Evolutionary conservation across 2,329 filamentous ascomycete species (phyloP).

Genomic region (Nemania abortiva): DNA sequence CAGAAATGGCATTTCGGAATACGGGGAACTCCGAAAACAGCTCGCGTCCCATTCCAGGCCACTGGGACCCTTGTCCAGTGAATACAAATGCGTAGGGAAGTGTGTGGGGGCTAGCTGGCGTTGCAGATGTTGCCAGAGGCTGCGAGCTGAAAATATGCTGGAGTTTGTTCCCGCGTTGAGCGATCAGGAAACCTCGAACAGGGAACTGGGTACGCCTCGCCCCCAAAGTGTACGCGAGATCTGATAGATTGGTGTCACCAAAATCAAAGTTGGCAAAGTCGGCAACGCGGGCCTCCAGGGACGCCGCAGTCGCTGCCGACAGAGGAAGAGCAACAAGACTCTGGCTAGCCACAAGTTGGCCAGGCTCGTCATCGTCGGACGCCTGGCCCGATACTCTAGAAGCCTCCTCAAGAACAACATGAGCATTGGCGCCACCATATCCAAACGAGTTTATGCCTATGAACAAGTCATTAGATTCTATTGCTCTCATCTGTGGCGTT

Average conservation of each 20-base stretch:
- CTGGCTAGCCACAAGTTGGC: neutral
- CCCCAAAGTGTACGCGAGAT: slow-evolving; percentile 39
- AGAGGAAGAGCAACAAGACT: neutral
- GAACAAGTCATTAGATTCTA: neutral
- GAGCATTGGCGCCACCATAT: slow-evolving; percentile 21
- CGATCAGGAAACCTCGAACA: slow-evolving; percentile 31
- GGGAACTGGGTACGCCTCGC: slow-evolving; percentile 26
- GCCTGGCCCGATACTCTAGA: neutral
- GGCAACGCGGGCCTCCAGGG: neutral
- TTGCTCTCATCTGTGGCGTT: too few species aligned
- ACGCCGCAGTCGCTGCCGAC: neutral
- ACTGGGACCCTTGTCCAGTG: slow-evolving; percentile 52
- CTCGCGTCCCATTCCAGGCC: slow-evolving; percentile 49
- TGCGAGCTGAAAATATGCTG: slow-evolving; percentile 6
- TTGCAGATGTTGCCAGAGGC: neutral
- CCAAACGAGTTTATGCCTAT: slow-evolving; percentile 22
- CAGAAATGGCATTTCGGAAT: slow-evolving; percentile 39
- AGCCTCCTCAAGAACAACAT: neutral
- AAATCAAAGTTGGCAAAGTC: slow-evolving; percentile 16
- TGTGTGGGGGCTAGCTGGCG: neutral
- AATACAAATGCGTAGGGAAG: slow-evolving; percentile 38
- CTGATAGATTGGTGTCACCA: slow-evolving; percentile 6
- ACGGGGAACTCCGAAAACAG: slow-evolving; percentile 39
- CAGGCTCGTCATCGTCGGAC: neutral
- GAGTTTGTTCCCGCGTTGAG: neutral